A percentile compares a stretch with the other conserved stretches of the same genome.
Evolutionary conservation across 179 eudicot species (phyloP).

Genomic region (Spergularia azorica): DNA sequence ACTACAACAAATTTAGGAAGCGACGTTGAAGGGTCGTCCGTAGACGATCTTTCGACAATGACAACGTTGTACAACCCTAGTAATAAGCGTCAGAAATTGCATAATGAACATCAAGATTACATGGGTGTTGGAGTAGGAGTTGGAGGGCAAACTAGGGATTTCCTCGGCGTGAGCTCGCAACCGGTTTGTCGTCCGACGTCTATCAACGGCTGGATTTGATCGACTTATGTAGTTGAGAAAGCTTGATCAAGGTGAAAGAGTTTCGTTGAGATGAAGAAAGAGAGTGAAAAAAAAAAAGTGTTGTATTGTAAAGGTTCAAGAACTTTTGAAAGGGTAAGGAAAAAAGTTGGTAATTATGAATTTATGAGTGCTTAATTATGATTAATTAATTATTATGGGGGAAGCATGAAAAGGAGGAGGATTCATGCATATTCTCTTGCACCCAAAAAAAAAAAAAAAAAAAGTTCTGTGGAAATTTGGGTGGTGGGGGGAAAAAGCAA

Average conservation of each 20-base stretch:
- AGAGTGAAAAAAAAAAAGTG: not conserved
- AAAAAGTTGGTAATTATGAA: conserved; percentile 27
- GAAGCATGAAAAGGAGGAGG: conserved; percentile 22
- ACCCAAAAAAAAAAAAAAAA: conserved; percentile 27
- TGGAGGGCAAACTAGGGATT: conserved; percentile 75
- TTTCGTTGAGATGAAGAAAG: not conserved
- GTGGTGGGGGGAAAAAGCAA: conserved; percentile 38
- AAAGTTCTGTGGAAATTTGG: conserved; percentile 10
- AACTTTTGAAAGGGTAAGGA: conserved; percentile 12
- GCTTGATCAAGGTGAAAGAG: conserved; percentile 21
- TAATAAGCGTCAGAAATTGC: conserved; percentile 48
- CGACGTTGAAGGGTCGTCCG: conserved; percentile 45
- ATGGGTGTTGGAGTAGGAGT: conserved; percentile 25
- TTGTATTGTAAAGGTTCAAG: conserved; percentile 8
- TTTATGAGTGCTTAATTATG: not conserved
- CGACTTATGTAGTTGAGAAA: too few relatives aligned
- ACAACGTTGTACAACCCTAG: conserved; percentile 41
- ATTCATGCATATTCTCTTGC: conserved; percentile 70
- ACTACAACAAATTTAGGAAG: conserved; percentile 37
- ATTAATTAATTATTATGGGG: not conserved
- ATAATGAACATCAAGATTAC: conserved; percentile 15
- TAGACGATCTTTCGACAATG: conserved; percentile 39
- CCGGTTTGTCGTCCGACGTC: conserved; percentile 56
- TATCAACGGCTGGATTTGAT: conserved; percentile 65
- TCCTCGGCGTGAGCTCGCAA: conserved; percentile 68